Evolutionary conservation across 768 basidiomycete genomes (phyloP).

Genomic region (Suillus subluteus): DNA sequence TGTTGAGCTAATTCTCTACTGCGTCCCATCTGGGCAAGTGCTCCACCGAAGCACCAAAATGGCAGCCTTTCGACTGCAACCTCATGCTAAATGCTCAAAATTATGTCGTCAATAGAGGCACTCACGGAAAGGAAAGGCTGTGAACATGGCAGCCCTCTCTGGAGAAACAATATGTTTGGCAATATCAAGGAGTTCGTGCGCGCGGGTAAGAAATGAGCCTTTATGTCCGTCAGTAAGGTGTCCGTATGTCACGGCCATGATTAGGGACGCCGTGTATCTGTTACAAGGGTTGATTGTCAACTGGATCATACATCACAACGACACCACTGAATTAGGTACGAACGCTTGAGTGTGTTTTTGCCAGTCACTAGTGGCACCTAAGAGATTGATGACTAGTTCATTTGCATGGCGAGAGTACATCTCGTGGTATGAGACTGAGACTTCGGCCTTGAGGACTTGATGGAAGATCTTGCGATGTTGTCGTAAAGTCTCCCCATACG

Average conservation of each 20-base stretch:
- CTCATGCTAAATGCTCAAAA: no score
- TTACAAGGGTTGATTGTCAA: background rate
- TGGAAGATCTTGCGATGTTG: slow-evolving; percentile 17
- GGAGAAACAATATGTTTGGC: background rate
- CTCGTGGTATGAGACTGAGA: slow-evolving; percentile 7
- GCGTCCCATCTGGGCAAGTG: no score
- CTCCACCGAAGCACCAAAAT: no score
- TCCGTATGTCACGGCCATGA: slow-evolving; percentile 6
- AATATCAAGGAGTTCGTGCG: background rate
- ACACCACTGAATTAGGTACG: background rate
- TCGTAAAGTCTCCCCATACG: slow-evolving; percentile 19
- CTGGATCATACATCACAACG: background rate
- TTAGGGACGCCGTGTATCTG: slow-evolving; percentile 7
- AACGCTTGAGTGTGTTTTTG: slow-evolving; percentile 21
- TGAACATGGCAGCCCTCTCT: background rate
- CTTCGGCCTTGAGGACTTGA: slow-evolving; percentile 13
- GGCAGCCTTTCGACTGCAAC: no score
- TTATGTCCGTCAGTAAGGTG: background rate
- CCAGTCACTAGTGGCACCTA: background rate
- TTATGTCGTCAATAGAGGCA: no score
- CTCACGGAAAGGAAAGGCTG: no score
- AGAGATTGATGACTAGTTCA: slow-evolving; percentile 8
- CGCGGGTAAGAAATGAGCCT: background rate
- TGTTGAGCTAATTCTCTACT: no score
- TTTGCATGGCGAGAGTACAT: slow-evolving; percentile 1